These are phyloP conservation scores for Blastocystis sp. DNA, from an alignment of 352 stramenopile species.

Conservation along the genomic window DNA sequence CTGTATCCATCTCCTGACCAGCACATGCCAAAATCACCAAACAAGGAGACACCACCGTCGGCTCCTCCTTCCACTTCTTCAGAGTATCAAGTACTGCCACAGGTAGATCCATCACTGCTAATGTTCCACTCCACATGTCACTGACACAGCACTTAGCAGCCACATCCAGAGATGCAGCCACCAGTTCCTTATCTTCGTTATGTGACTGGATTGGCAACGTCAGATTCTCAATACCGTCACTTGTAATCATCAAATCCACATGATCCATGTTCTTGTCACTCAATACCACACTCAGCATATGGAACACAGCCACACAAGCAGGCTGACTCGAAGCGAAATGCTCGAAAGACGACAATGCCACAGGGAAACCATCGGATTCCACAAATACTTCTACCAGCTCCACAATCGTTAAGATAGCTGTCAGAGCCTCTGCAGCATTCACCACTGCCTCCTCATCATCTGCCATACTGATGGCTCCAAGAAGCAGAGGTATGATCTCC, in stretches of 20 bases:
- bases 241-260: not conserved
- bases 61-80: slow-evolving; percentile 1
- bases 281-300: slow-evolving; percentile 61
- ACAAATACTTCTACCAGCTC: slow-evolving; percentile 39
- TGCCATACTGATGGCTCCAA: not conserved
- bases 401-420: not conserved
- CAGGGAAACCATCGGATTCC: slow-evolving; percentile 2
- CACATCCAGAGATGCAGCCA: slow-evolving; percentile 8
- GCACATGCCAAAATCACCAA: slow-evolving; percentile 46
- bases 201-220: slow-evolving; percentile 29
- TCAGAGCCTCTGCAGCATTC: slow-evolving; percentile 28
- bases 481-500: slow-evolving; percentile 23
- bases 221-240: slow-evolving; percentile 16
- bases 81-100: slow-evolving; percentile 15
- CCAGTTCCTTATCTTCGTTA: slow-evolving; percentile 32
- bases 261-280: slow-evolving; percentile 8
- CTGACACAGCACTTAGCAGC: slow-evolving; percentile 30
- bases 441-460: slow-evolving; percentile 41
- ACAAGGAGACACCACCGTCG: slow-evolving; percentile 22
- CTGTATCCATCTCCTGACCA: not conserved
- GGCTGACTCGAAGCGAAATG: not conserved
- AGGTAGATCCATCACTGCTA: slow-evolving; percentile 23
- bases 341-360: not conserved
- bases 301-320: slow-evolving; percentile 32
- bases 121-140: not conserved